phyloP scores from a whole-genome alignment of 768 basidiomycete species.

The Aureoboletus auriporus region DNA sequence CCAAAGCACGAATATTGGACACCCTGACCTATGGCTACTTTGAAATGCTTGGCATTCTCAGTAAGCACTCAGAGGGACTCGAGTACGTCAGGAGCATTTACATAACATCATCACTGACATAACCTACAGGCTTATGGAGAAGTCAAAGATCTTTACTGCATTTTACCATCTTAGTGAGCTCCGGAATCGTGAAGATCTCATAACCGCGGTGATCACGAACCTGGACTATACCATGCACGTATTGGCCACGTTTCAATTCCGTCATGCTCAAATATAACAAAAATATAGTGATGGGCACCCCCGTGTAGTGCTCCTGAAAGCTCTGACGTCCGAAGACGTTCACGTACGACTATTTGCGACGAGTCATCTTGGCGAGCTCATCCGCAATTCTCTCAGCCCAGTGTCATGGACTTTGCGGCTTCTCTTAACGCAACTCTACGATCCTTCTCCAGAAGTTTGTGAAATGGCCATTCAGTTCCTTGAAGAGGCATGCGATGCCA shows the following conservation, averaged over 20 bases:
- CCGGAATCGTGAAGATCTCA: conserved; percentile 85
- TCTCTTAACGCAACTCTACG: conserved; percentile 93
- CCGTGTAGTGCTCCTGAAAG: conserved; percentile 89
- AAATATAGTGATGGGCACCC: conserved; percentile 85
- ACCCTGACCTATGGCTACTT: conserved; percentile 91
- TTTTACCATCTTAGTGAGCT: conserved; percentile 95
- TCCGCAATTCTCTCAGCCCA: conserved; percentile 57
- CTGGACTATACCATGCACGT: conserved; percentile 86
- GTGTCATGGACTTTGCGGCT: conserved; percentile 88
- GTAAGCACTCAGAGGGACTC: conserved; percentile 83
- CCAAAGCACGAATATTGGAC: conserved; percentile 73
- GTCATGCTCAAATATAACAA: conserved; percentile 2
- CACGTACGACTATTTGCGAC: conserved; percentile 89
- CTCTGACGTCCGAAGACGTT: conserved; percentile 89
- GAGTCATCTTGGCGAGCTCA: conserved; percentile 76
- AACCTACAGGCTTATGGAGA: conserved; percentile 70
- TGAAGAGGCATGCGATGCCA: conserved; percentile 84
- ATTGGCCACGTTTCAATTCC: background rate
- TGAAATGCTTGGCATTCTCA: conserved; percentile 91
- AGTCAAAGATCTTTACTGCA: conserved; percentile 89
- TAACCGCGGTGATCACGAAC: conserved; percentile 86
- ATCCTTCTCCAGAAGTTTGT: conserved; percentile 85
- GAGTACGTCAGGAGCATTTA: conserved; percentile 51
- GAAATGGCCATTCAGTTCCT: conserved; percentile 86
- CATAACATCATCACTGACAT: conserved; percentile 2